Percentiles rank a stretch among this genome's conserved stretches.
Conservation (phyloP, 371 early-diverging fungal genomes). For the Mortierella sp. region DNA sequence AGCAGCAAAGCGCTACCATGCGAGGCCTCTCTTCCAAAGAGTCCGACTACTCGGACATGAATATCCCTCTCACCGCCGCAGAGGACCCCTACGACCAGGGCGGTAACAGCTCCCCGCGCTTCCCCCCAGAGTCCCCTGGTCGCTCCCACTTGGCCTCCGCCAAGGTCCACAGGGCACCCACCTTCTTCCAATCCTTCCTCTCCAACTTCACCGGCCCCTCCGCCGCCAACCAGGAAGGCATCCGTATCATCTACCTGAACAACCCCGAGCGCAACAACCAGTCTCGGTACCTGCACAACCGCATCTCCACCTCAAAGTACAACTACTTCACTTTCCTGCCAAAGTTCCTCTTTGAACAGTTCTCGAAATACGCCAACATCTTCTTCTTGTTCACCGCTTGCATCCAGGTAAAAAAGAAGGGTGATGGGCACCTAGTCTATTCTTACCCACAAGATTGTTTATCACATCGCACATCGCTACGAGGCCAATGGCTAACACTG, state of each 20-base stretch:
- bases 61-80: conserved; percentile 49
- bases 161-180: conserved; percentile 33
- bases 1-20: conserved; percentile 11
- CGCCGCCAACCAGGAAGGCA: conserved; percentile 37
- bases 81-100: conserved; percentile 35
- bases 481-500: no score
- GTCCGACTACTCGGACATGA: conserved; percentile 54
- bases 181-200: conserved; percentile 24
- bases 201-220: conserved; percentile 36
- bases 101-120: conserved; percentile 26
- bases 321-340: conserved; percentile 89
- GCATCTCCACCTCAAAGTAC: conserved; percentile 92
- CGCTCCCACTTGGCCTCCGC: neutral
- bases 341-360: conserved; percentile 93
- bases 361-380: conserved; percentile 94
- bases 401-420: conserved; percentile 72
- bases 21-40: conserved; percentile 52
- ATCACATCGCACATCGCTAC: no score
- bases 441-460: no score
- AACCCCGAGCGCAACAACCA: conserved; percentile 78
- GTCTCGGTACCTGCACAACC: conserved; percentile 84
- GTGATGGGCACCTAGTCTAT: no score
- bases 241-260: conserved; percentile 86
- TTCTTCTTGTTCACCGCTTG: conserved; percentile 94
- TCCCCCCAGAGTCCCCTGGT: conserved; percentile 28